phyloP scores from a whole-genome alignment of 495 filamentous ascomycete species.

The Xylaria bambusicola region DNA sequence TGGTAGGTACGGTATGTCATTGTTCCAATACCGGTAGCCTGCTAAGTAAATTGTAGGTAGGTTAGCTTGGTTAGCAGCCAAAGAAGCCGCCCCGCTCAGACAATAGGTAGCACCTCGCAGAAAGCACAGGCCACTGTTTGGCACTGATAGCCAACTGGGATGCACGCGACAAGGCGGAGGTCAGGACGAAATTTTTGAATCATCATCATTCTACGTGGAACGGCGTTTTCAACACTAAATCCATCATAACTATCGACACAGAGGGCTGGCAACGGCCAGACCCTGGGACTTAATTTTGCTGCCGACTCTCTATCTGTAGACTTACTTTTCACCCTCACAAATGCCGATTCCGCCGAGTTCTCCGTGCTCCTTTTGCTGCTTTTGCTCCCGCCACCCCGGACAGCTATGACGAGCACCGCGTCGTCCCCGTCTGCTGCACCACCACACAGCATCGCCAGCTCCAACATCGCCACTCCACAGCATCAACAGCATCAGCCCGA shows the following conservation, averaged over 20 bases:
- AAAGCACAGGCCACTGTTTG: not conserved
- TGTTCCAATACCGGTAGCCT: no score
- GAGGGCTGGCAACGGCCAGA: constrained; percentile 63
- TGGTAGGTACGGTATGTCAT: no score
- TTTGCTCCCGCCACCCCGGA: constrained; percentile 39
- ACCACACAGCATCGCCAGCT: constrained; percentile 37
- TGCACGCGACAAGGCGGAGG: constrained; percentile 37
- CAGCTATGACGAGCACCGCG: constrained; percentile 55
- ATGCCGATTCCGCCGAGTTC: constrained; percentile 68
- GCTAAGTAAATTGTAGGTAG: no score
- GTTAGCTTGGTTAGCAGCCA: no score
- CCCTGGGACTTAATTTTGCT: constrained; percentile 49
- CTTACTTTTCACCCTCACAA: constrained; percentile 59
- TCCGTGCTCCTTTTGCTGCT: constrained; percentile 50
- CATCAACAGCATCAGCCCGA: constrained; percentile 18
- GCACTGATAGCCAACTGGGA: constrained; percentile 18
- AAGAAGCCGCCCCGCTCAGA: no score
- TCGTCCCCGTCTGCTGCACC: constrained; percentile 45
- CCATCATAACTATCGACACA: constrained; percentile 42
- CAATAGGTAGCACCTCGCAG: no score
- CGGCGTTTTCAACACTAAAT: constrained; percentile 37
- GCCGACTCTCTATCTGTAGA: constrained; percentile 60
- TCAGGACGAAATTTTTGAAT: constrained; percentile 38
- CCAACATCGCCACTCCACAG: constrained; percentile 28
- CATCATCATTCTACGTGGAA: constrained; percentile 50